Base-by-base conservation (phyloP, 495 filamentous ascomycete genomes). In the Podospora tetraspora region DNA sequence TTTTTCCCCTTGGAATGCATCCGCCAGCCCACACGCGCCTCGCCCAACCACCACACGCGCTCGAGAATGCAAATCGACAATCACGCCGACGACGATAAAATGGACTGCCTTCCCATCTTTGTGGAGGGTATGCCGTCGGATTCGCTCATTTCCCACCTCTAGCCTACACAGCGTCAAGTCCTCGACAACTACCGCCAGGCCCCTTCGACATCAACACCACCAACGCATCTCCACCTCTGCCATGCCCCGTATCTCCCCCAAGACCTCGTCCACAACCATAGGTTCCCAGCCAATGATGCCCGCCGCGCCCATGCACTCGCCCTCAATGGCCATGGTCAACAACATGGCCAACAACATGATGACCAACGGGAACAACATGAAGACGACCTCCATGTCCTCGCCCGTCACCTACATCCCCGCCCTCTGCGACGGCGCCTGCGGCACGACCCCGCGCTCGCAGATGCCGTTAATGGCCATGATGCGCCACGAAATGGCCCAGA, bases 381-480 rank as follows among this genome's bases (percentile, higher is more conserved):
- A 21, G 29, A 65, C 25, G 60, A 32, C 62, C 10, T 62, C 64
- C 16, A 66, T 34, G 22, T 62, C 66, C 1, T 32, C 68, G 11
- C 62, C 70, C n/a, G 60, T 77, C 13, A 77, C 74, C 4, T 77
- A 74, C 70, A 73, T 77, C 74, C 76, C 76, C 2, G 70, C 78
- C 1, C 69, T 80, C 0, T 76, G 71, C 62, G 79, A 81, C 62
- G 76, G 74, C 5, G 75, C 78, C 0, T 76, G 74, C 66, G 78
- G 79, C 13, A 80, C 78, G 0, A 73, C 69, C 0, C 77, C 79
- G 3, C 75, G 74, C 37, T 69, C 75, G 27, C 75, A 77, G 69
- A 70, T 72, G 25, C 64, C 73, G 0, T 23, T 72, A 23, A 19
- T 63, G 34, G 59, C 71, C 12, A 60, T 77, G 24, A 57, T 79